Evolutionary conservation across 371 early-diverging fungal species (phyloP), one percentile per base, ranked within the genome.

Genomic region (Mucor indicus): DNA sequence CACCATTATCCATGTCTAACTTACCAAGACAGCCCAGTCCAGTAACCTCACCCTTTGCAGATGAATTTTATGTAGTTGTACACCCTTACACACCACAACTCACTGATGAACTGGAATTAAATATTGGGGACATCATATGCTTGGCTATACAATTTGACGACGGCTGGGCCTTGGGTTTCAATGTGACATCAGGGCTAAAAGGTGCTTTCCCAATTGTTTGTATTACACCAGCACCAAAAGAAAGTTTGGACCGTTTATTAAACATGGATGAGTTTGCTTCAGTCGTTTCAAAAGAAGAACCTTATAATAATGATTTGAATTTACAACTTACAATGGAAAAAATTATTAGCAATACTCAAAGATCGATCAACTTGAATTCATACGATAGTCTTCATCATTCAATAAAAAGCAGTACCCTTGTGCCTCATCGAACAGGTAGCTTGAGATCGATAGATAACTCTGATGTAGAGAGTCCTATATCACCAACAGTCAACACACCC

Each of bases 141-240:
- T 69, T 88, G 10, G 64, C 67, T 6, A 45, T 71, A 17, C 67
- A 64, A 17, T 73, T 77, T 63, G 79, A 81, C 46, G 85, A 85
- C 58, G 82, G 82, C 12, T 86, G 86, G 86, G 86, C 81, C 3
- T 70, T 81, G 19, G 86, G 86, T 5, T 62, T 65, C 20, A 84
- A 83, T 56, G 67, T 78, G 44, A 65, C 73, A 23, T 79, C 85
- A 1, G 74, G 75, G 12, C 60, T 68, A 32, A 69, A 64, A 36
- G 89, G 89, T 6, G 83, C 80, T 5, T 86, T 88, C 66, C 89
- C 89, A 9, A 51, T 81, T 11, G 75, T 78, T 2, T 84, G 83
- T 55, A 78, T 84, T 16, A 40, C 53, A 4, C 57, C 52, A 15
- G 69, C 55, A 15, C 43, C 62, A 2, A 50, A 57, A 41, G 61